Percentiles rank a stretch among this genome's conserved stretches.
Evolutionary conservation across 495 filamentous ascomycete genomes (phyloP).

Genomic region (Friedmanniomyces simplex): DNA sequence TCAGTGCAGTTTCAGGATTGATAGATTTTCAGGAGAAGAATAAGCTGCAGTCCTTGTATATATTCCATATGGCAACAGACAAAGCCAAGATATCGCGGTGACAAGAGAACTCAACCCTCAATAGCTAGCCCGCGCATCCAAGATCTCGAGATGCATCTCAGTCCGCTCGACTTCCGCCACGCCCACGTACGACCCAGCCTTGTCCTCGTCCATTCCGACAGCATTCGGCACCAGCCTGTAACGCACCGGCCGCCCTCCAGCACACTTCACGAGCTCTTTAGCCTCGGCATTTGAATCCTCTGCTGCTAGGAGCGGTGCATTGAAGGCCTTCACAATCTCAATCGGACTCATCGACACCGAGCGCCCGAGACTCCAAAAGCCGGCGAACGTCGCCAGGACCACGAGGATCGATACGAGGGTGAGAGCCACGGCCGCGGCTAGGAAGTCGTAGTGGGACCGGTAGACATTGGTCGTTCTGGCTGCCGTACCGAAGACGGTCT

Average conservation of each 20-base stretch:
- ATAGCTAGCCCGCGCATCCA: not conserved
- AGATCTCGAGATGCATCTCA: not conserved
- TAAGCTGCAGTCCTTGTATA: too few species aligned
- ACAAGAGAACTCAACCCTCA: not conserved
- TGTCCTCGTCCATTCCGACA: not conserved
- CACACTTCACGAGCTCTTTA: not conserved
- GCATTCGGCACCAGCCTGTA: not conserved
- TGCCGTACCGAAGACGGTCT: constrained; percentile 3
- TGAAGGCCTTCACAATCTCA: constrained; percentile 30
- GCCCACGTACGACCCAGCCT: not conserved
- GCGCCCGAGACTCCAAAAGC: constrained; percentile 29
- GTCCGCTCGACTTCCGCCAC: not conserved
- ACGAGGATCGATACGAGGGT: constrained; percentile 13
- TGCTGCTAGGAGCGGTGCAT: constrained; percentile 18
- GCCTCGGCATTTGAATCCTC: not conserved
- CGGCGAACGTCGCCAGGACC: constrained; percentile 23
- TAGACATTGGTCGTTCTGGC: constrained; percentile 3
- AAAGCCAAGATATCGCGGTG: too few species aligned
- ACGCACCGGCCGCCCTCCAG: not conserved
- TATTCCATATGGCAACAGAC: too few species aligned
- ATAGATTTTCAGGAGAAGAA: too few species aligned
- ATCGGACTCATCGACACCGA: constrained; percentile 25
- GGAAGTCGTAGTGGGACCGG: constrained; percentile 9
- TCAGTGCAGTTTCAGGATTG: too few species aligned
- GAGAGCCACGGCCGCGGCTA: constrained; percentile 9